phyloP scores from a whole-genome alignment of 2,329 filamentous ascomycete genomes.

The Ophiobolus disseminans region DNA sequence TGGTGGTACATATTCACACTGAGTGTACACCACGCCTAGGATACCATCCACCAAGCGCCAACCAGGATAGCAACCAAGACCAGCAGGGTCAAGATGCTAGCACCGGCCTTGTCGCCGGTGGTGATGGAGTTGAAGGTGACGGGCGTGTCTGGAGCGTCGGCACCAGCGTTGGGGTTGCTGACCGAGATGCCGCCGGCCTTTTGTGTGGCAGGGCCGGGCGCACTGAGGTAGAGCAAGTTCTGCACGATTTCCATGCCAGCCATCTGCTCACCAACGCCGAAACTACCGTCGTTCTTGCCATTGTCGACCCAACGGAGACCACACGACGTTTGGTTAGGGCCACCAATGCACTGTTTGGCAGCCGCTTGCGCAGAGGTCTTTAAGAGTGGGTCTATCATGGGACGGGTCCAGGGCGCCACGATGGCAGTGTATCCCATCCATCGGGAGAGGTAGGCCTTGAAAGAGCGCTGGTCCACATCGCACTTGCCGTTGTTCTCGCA shows the following conservation, averaged over 20 bases:
- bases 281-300: conserved; percentile 55
- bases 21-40: conserved; percentile 25
- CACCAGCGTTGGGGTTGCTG: conserved; percentile 55
- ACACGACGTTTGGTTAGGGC: conserved; percentile 54
- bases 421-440: conserved; percentile 53
- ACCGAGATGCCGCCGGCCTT: conserved; percentile 59
- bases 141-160: conserved; percentile 38
- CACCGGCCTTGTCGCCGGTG: conserved; percentile 71
- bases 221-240: conserved; percentile 49
- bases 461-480: conserved; percentile 57
- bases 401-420: conserved; percentile 47
- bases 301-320: conserved; percentile 55
- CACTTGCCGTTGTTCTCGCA: conserved; percentile 57
- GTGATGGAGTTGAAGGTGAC: conserved; percentile 53
- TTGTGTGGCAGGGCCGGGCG: conserved; percentile 53
- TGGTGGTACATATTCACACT: conserved; percentile 11
- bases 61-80: conserved; percentile 63
- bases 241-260: conserved; percentile 63
- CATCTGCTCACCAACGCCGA: conserved; percentile 67
- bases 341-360: conserved; percentile 62
- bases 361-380: conserved; percentile 63
- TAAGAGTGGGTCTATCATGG: conserved; percentile 59
- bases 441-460: conserved; percentile 54
- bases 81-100: conserved; percentile 68
- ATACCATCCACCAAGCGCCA: conserved; percentile 63